Evolutionary conservation across 345 rosid genomes (phyloP), one percentile per base, ranked within the genome.

Genomic region (Murraya paniculata): DNA sequence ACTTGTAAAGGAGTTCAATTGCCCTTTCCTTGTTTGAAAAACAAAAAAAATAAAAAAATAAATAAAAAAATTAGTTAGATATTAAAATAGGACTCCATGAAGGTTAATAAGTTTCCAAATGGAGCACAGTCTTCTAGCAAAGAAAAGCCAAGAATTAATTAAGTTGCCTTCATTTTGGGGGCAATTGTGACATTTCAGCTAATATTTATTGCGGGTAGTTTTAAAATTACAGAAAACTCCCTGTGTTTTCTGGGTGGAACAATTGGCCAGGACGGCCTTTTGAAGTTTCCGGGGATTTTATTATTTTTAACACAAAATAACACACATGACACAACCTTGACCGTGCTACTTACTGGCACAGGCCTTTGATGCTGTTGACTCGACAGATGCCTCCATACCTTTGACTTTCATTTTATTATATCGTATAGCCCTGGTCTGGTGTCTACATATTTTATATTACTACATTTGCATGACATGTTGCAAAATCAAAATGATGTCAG

Each of bases 181-280:
- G 81, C 53, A 68, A 77, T 58, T 58, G 61, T 64, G 77, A 59
- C 76, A 60, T 39, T 67, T 58, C 31, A 38, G 41, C 27, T 11
- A 0, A 22, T 64, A 65, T 33, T 38, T 39, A 24, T 68, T 18
- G 36, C 38, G 24, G 71, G 69, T 36, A 21, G 45, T 39, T 10
- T 27, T 53, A 31, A 64, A 77, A 41, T 82, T 80, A 76, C 82
- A 58, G n/a, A 39, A 71, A 30, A 48, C 77, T 65, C 82, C 74
- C 30, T 53, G 35, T 48, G n/a, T 25, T 78, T 78, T 48, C 55
- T n/a, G 77, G 50, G 59, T 48, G 27, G n/a, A 21, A 57, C 35
- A 14, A 9, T 19, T 19, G 10, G 53, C 38, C 58, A 11, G 24
- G 69, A 56, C 53, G 6, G 77, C 14, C 55, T 53, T 53, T 24